These are phyloP conservation scores for Nematodospora anomalae DNA, from an alignment of 1,139 yeast genomes.

Conservation along the genomic window DNA sequence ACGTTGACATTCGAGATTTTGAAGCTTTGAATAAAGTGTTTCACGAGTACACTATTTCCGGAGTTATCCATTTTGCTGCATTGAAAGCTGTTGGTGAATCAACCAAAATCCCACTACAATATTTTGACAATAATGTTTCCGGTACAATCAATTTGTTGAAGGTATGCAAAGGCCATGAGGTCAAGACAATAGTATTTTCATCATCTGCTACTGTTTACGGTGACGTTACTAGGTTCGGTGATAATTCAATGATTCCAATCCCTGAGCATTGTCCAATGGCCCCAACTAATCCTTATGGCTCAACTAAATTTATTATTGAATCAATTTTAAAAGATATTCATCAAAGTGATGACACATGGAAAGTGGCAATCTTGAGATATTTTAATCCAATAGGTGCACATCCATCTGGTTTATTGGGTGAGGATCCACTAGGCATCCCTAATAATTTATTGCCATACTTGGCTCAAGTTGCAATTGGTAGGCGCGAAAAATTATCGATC, in stretches of 20 bases:
- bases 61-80: slow-evolving; percentile 84
- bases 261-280: slow-evolving; percentile 79
- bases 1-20: slow-evolving; percentile 58
- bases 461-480: slow-evolving; percentile 77
- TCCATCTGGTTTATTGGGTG: slow-evolving; percentile 77
- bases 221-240: slow-evolving; percentile 70
- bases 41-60: slow-evolving; percentile 47
- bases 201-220: slow-evolving; percentile 87
- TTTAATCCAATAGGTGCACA: slow-evolving; percentile 88
- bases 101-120: slow-evolving; percentile 66
- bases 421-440: slow-evolving; percentile 77
- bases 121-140: slow-evolving; percentile 67
- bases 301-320: slow-evolving; percentile 68
- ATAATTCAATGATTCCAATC: slow-evolving; percentile 64
- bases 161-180: slow-evolving; percentile 48
- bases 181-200: slow-evolving; percentile 66
- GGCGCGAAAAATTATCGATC: slow-evolving; percentile 61
- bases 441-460: slow-evolving; percentile 73
- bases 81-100: slow-evolving; percentile 85
- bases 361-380: slow-evolving; percentile 68
- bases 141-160: slow-evolving; percentile 65
- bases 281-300: slow-evolving; percentile 78
- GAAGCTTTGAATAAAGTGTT: slow-evolving; percentile 52
- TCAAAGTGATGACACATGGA: slow-evolving; percentile 49
- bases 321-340: slow-evolving; percentile 59